Conservation (phyloP, 805 yeast genomes). For the Yamadazyma akitaensis region DNA sequence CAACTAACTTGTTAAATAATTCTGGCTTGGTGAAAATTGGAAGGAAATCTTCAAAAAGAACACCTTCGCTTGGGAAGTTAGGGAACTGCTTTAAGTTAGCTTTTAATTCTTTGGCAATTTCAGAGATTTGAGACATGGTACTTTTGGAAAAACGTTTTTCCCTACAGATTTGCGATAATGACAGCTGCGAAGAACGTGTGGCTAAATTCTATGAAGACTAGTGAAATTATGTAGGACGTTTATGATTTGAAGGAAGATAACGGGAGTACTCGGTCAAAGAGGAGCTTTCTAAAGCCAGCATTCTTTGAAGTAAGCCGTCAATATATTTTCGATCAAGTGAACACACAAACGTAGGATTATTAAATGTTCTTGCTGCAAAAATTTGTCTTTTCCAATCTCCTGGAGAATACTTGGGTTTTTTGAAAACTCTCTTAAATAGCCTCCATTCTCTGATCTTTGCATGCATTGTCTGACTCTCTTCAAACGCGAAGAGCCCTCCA, state of each 20-base stretch:
- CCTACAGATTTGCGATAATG: neutral
- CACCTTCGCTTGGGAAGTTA: slow-evolving; percentile 91
- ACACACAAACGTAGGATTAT: slow-evolving; percentile 8
- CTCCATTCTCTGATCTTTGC: slow-evolving; percentile 11
- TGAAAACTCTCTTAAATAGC: neutral
- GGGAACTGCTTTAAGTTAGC: slow-evolving; percentile 64
- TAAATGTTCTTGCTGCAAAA: slow-evolving; percentile 3
- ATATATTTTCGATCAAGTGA: slow-evolving; percentile 1
- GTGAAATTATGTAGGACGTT: neutral
- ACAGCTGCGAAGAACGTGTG: neutral
- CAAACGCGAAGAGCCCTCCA: slow-evolving; percentile 14
- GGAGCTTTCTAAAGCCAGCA: neutral
- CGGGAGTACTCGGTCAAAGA: neutral
- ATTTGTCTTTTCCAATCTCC: slow-evolving; percentile 6
- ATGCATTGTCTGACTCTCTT: slow-evolving; percentile 1
- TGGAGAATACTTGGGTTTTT: slow-evolving; percentile 7
- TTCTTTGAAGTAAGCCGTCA: neutral
- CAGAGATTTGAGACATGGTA: slow-evolving; percentile 19
- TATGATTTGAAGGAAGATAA: neutral
- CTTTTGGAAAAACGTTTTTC: slow-evolving; percentile 4
- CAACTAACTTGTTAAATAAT: slow-evolving; percentile 74
- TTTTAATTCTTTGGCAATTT: slow-evolving; percentile 36
- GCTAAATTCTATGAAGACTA: neutral
- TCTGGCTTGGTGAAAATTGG: slow-evolving; percentile 84
- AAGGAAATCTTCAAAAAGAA: slow-evolving; percentile 91